Evolutionary conservation across 2,329 filamentous ascomycete genomes (phyloP).

Genomic region (Leptographium procerum): DNA sequence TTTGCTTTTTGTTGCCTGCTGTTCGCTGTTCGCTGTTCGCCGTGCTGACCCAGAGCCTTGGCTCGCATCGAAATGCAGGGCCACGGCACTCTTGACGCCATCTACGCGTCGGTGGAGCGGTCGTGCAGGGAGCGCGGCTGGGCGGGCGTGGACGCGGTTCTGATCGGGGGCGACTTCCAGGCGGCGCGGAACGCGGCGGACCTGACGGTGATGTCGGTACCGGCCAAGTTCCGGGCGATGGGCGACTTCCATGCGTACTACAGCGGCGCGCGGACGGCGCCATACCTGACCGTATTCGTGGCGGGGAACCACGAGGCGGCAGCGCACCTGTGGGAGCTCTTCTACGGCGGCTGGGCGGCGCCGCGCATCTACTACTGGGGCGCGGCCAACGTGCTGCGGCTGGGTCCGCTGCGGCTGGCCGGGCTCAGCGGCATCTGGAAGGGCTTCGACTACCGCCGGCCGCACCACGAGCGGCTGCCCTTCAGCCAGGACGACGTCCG

Average conservation of each 20-base stretch:
- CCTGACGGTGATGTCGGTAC: conserved; percentile 79
- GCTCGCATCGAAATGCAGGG: conserved; percentile 51
- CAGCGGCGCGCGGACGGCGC: conserved; percentile 62
- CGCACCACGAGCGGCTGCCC: conserved; percentile 76
- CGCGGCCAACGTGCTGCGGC: conserved; percentile 74
- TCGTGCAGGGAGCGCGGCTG: conserved; percentile 62
- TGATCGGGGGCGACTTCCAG: conserved; percentile 93
- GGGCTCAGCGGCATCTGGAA: conserved; percentile 95
- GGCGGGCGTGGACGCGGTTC: conserved; percentile 75
- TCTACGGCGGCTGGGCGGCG: conserved; percentile 93
- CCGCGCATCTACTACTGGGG: conserved; percentile 97
- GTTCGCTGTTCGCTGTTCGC: neutral
- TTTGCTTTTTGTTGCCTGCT: no score
- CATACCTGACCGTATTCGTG: conserved; percentile 84
- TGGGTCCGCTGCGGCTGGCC: conserved; percentile 78
- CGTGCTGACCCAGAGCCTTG: neutral
- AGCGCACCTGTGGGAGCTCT: conserved; percentile 81
- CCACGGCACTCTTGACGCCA: conserved; percentile 82
- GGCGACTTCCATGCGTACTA: conserved; percentile 96
- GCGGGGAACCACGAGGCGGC: conserved; percentile 93
- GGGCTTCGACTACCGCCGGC: conserved; percentile 71
- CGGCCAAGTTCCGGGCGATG: conserved; percentile 73
- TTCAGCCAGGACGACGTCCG: conserved; percentile 68
- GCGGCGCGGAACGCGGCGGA: conserved; percentile 82
- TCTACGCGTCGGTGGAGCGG: conserved; percentile 67